A percentile compares a stretch with the other conserved stretches of the same genome.
Evolutionary conservation across 2,329 filamentous ascomycete genomes (phyloP).

Genomic region (Fusarium oligoseptatum): DNA sequence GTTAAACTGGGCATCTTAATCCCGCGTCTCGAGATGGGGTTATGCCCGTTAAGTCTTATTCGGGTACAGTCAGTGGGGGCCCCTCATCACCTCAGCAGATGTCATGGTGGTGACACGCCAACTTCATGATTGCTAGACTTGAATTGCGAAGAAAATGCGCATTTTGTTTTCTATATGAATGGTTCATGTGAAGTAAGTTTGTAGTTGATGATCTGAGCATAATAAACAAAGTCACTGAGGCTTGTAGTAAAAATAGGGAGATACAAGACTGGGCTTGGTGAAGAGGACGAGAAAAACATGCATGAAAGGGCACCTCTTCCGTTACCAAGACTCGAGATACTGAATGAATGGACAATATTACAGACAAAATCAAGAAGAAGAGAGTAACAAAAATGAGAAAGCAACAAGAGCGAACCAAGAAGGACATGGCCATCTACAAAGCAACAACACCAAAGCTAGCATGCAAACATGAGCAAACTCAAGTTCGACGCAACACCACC

Average conservation of each 20-base stretch:
- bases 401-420: background rate
- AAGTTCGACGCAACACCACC: background rate
- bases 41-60: background rate
- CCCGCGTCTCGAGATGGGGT: conserved; percentile 1
- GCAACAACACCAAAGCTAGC: background rate
- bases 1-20: conserved; percentile 10
- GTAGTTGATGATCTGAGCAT: background rate
- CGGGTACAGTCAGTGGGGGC: conserved; percentile 30
- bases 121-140: background rate
- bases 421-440: background rate
- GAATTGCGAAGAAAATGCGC: background rate
- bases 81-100: conserved; percentile 12
- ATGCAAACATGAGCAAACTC: background rate
- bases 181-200: background rate
- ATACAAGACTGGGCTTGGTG: background rate
- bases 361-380: background rate
- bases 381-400: background rate
- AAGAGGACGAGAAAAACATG: background rate
- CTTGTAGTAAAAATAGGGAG: background rate
- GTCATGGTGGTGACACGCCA: conserved; percentile 25
- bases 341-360: background rate
- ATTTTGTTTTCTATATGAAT: background rate
- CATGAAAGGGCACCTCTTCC: background rate
- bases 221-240: background rate
- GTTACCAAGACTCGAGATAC: background rate